Evolutionary conservation across 2,329 filamentous ascomycete genomes (phyloP).

Genomic region (Lachnellula arida): DNA sequence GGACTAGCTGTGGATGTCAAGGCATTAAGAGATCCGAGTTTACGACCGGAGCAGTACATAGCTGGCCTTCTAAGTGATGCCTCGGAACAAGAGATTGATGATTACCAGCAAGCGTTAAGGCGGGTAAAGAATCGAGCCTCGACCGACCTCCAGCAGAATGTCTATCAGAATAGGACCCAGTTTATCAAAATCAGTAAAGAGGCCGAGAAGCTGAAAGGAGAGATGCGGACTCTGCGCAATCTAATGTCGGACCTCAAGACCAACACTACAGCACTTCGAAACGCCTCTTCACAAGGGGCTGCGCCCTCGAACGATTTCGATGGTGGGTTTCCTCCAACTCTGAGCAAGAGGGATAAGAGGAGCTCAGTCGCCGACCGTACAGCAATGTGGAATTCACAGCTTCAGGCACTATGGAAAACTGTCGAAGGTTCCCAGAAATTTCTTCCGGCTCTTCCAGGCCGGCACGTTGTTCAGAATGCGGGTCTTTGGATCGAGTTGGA

Average conservation of each 20-base stretch:
- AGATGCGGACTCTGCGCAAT: conserved; percentile 87
- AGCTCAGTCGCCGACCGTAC: conserved; percentile 77
- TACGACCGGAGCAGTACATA: conserved; percentile 73
- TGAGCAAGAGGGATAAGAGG: conserved; percentile 73
- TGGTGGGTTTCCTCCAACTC: conserved; percentile 47
- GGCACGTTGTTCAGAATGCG: conserved; percentile 90
- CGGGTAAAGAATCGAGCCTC: conserved; percentile 31
- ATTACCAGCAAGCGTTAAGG: conserved; percentile 27
- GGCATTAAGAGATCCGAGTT: conserved; percentile 71
- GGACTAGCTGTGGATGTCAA: conserved; percentile 70
- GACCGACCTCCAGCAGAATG: conserved; percentile 81
- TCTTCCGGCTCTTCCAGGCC: conserved; percentile 81
- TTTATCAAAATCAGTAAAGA: conserved; percentile 99
- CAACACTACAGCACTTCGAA: conserved; percentile 63
- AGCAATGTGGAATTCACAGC: conserved; percentile 63
- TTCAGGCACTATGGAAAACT: conserved; percentile 76
- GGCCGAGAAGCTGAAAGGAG: conserved; percentile 92
- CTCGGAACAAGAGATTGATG: conserved; percentile 32
- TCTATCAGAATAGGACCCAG: conserved; percentile 94
- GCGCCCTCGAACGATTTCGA: conserved; percentile 45
- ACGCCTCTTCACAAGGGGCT: conserved; percentile 50
- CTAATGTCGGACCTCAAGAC: conserved; percentile 90
- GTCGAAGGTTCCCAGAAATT: conserved; percentile 99
- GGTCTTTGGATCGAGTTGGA: conserved; percentile 94
- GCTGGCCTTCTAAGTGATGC: conserved; percentile 37